A percentile compares a stretch with the other conserved stretches of the same genome.
phyloP scores from a whole-genome alignment of 768 basidiomycete genomes.

The Lentinula sp. region DNA sequence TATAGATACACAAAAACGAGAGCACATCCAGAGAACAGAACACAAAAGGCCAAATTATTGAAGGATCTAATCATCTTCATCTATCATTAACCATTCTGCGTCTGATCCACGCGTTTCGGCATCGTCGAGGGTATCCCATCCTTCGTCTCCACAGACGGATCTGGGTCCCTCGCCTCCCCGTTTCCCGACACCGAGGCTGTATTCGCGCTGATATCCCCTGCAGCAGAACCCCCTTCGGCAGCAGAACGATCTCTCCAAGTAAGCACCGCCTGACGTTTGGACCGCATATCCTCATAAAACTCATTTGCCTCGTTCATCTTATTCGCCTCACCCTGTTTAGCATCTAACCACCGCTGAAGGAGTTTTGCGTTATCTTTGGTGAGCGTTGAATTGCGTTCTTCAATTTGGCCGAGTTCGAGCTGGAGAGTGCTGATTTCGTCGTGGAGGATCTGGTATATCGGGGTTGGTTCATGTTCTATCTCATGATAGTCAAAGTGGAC shows the following conservation, averaged over 20 bases:
- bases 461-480: background rate
- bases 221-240: slow-evolving; percentile 13
- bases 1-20: background rate
- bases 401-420: slow-evolving; percentile 86
- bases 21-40: slow-evolving; percentile 1
- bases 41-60: background rate
- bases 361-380: slow-evolving; percentile 92
- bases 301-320: slow-evolving; percentile 93
- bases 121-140: slow-evolving; percentile 70
- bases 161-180: slow-evolving; percentile 49
- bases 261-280: slow-evolving; percentile 56
- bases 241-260: slow-evolving; percentile 43
- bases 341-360: slow-evolving; percentile 94
- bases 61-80: slow-evolving; percentile 23
- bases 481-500: background rate
- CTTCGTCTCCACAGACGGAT: slow-evolving; percentile 45
- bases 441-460: slow-evolving; percentile 64
- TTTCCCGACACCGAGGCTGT: slow-evolving; percentile 58
- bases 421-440: slow-evolving; percentile 93
- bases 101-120: slow-evolving; percentile 71
- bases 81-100: slow-evolving; percentile 87
- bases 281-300: slow-evolving; percentile 84
- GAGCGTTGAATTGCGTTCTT: slow-evolving; percentile 81
- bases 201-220: slow-evolving; percentile 17
- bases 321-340: slow-evolving; percentile 88